Evolutionary conservation across 164 flowering plant species (phyloP), one percentile per base, ranked within the genome.

Genomic region (Kingdonia uniflora): DNA sequence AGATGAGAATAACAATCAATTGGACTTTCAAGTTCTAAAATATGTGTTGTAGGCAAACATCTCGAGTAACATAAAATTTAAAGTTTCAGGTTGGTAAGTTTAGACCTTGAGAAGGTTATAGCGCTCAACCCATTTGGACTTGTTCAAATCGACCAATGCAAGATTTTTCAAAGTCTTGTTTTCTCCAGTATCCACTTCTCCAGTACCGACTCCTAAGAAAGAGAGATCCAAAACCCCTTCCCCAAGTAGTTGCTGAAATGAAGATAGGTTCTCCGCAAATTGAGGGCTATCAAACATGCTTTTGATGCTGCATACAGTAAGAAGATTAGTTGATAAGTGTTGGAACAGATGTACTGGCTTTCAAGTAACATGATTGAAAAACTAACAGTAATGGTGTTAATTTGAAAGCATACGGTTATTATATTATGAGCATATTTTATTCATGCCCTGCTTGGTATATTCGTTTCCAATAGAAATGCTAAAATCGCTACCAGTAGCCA

Each of bases 211-310:
- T n/a, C n/a, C 80, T 11, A 70, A 33, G 25, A 73, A 66, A 52
- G 95, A 78, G 54, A 44, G 52, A 67, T 82, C 86, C 59, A 83
- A 78, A 50, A 85, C 64, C 39, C 94, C 98, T 58, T 83, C 95
- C 6, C 69, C 74, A 51, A 85, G 85, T 55, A 91, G 70, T 48
- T 76, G 68, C 71, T 87, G 90, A 64, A 81, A 87, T 58, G 73
- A 74, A 47, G 71, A 70, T 35, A 85, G 37, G 61, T 76, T 70
- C 68, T 87, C 94, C 72, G 61, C 66, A 65, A 90, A 87, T 16
- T 74, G 76, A 55, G 65, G 58, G 72, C 91, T 76, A 44, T 66
- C 78, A 52, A 90, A 90, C 87, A 90, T 78, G 74, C 69, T 68
- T 66, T 62, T 71, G 57, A 90, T 79, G 76, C 95, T 87, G 77